Percentiles rank a stretch among this genome's conserved stretches.
These are phyloP conservation scores for Rhazya stricta DNA, from an alignment of 257 asterid genomes.

Conservation along the genomic window DNA sequence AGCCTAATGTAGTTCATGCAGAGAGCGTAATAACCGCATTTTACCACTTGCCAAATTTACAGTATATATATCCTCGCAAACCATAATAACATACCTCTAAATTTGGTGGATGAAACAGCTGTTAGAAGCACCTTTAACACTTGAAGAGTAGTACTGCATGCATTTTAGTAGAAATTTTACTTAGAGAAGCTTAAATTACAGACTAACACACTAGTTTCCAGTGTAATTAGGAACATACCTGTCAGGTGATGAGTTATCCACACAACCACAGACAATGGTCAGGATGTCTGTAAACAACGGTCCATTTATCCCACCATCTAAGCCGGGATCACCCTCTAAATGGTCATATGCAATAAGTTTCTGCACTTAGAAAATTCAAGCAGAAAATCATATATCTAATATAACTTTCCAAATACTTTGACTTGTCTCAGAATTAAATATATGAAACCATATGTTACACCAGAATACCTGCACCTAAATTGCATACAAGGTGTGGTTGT, in stretches of 20 bases:
- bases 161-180: constrained; percentile 27
- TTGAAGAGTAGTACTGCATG: constrained; percentile 93
- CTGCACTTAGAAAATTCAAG: constrained; percentile 35
- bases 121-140: constrained; percentile 95
- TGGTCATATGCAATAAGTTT: constrained; percentile 96
- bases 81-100: constrained; percentile 61
- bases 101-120: constrained; percentile 83
- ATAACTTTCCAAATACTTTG: neutral
- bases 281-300: constrained; percentile 69
- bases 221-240: constrained; percentile 44
- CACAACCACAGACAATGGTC: constrained; percentile 78
- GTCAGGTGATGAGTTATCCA: constrained; percentile 94
- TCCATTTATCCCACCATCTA: constrained; percentile 76
- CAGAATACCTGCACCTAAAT: neutral
- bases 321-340: constrained; percentile 98
- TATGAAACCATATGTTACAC: neutral
- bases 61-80: neutral
- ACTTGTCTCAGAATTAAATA: neutral
- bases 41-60: neutral
- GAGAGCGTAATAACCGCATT: neutral
- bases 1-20: neutral
- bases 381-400: neutral
- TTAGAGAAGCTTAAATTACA: constrained; percentile 15
- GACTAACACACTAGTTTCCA: constrained; percentile 17
- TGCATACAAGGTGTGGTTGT: neutral